These are phyloP conservation scores for Comarum palustre DNA, from an alignment of 306 rosid genomes.

Conservation along the genomic window DNA sequence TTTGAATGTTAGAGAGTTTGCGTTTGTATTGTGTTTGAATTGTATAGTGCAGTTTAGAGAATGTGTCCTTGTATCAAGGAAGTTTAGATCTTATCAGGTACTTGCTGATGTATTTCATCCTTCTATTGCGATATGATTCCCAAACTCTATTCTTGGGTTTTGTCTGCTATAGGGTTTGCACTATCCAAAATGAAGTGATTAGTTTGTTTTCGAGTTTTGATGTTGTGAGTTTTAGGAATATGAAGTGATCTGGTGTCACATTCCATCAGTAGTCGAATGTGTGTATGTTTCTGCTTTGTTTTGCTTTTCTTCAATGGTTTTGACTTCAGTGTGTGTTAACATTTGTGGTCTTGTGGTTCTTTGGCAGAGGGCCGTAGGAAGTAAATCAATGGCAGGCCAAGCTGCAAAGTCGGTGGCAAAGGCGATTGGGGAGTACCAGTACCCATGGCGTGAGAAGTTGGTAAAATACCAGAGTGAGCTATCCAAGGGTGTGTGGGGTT, in stretches of 20 bases:
- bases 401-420: constrained; percentile 48
- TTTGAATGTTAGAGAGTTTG: background rate
- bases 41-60: background rate
- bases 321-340: background rate
- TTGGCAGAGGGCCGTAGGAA: constrained; percentile 21
- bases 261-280: background rate
- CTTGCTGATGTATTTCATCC: background rate
- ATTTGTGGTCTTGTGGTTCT: constrained; percentile 12
- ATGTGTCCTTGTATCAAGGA: background rate
- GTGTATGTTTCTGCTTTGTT: background rate
- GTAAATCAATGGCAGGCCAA: constrained; percentile 59
- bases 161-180: background rate
- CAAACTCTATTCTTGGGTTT: background rate
- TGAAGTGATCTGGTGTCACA: background rate
- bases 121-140: background rate
- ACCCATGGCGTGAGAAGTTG: constrained; percentile 76
- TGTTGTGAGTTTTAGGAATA: background rate
- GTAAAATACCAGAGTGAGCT: constrained; percentile 57
- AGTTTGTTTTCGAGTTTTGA: background rate
- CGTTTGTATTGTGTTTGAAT: background rate
- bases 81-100: background rate
- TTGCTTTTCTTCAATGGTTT: background rate
- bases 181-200: background rate
- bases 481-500: constrained; percentile 84
- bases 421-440: constrained; percentile 60